Conservation (phyloP, 2,329 filamentous ascomycete genomes). For the Ophiostoma pallidulum region DNA sequence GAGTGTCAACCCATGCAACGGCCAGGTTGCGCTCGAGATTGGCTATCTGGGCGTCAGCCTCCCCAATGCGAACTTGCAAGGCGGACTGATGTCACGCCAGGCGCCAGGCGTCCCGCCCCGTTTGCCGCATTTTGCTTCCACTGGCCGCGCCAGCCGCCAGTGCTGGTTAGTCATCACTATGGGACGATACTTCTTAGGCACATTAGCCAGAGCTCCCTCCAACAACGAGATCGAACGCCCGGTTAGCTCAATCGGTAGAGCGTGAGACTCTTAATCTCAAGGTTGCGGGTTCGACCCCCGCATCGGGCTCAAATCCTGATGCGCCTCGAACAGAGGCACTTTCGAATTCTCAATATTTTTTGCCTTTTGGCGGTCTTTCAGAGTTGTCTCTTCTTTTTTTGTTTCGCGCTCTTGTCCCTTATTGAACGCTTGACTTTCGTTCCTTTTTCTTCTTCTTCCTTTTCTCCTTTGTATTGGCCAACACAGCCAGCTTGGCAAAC, state of each 20-base stretch:
- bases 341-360: background rate
- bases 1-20: too few relatives aligned
- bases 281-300: conserved; percentile 35
- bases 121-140: background rate
- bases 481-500: too few relatives aligned
- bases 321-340: conserved; percentile 16
- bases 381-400: background rate
- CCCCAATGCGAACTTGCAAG: background rate
- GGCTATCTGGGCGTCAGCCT: too few relatives aligned
- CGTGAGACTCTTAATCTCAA: conserved; percentile 56
- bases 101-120: background rate
- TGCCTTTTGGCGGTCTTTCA: background rate
- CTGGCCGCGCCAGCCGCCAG: background rate
- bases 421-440: too few relatives aligned
- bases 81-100: too few relatives aligned
- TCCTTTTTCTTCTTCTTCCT: background rate
- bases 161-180: too few relatives aligned
- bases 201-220: background rate
- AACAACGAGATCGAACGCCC: conserved; percentile 27
- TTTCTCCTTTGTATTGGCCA: background rate
- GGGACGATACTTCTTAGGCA: background rate
- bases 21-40: too few relatives aligned
- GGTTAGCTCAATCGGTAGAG: conserved; percentile 64
- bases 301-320: conserved; percentile 37
- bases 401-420: background rate